Conservation (phyloP, 768 basidiomycete genomes). For the Kwoniella dejecticola region DNA sequence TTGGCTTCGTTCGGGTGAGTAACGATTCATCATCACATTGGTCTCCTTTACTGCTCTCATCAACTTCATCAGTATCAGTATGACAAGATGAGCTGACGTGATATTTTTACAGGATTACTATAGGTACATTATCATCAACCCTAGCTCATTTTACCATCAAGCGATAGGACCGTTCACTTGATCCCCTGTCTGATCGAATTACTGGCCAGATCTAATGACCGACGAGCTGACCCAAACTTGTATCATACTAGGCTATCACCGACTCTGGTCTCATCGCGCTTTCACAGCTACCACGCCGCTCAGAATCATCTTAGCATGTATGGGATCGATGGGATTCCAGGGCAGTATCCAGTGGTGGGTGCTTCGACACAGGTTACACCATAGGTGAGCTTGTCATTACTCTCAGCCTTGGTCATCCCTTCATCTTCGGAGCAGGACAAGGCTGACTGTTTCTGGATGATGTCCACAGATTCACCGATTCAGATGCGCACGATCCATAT, state of each 20-base stretch:
- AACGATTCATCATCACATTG: no score
- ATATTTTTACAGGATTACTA: conserved; percentile 61
- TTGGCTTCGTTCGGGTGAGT: conserved; percentile 67
- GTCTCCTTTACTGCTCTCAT: no score
- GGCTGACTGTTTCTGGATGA: neutral
- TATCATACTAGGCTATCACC: conserved; percentile 75
- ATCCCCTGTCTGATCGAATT: no score
- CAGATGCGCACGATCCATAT: conserved; percentile 69
- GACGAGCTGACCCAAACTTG: no score
- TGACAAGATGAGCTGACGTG: conserved; percentile 11
- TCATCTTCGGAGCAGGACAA: neutral
- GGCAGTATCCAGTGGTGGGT: conserved; percentile 75
- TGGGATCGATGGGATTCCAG: conserved; percentile 75
- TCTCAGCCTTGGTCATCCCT: no score
- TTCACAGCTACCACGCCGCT: conserved; percentile 66
- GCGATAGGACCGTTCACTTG: neutral
- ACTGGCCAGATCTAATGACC: no score
- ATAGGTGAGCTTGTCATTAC: no score
- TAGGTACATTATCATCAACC: conserved; percentile 25
- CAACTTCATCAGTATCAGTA: neutral
- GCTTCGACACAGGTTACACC: conserved; percentile 72
- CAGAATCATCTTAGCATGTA: conserved; percentile 64
- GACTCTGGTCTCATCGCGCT: conserved; percentile 74
- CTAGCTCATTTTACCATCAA: neutral
- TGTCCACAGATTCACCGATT: conserved; percentile 58